Conservation (phyloP, 1,284 basidiomycete genomes). For the Moniliella sp. region DNA sequence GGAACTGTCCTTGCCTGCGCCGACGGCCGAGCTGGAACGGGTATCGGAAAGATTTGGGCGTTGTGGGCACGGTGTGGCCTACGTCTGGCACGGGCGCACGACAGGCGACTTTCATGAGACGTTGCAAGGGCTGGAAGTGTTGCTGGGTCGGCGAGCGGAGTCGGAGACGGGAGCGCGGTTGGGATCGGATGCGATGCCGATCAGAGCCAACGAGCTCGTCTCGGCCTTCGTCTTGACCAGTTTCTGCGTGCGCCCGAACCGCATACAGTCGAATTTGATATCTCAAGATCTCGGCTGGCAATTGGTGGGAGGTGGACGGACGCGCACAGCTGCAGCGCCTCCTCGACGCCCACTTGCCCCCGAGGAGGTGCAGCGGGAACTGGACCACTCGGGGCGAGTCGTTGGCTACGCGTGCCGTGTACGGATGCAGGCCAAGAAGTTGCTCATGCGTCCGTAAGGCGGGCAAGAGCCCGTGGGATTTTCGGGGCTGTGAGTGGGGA, state of each 20-base stretch:
- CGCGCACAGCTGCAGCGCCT: no score
- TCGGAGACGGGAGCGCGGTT: background rate
- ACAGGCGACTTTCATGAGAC: constrained; percentile 7
- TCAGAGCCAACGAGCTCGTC: constrained; percentile 9
- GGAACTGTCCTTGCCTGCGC: constrained; percentile 2
- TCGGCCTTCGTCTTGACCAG: constrained; percentile 18
- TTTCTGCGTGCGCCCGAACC: constrained; percentile 12
- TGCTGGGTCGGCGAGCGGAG: constrained; percentile 5
- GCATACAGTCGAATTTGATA: constrained; percentile 15
- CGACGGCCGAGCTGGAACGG: constrained; percentile 18
- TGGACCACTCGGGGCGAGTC: constrained; percentile 4
- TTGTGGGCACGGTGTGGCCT: constrained; percentile 19
- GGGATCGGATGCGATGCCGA: constrained; percentile 3
- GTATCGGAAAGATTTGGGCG: constrained; percentile 19
- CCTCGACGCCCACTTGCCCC: no score
- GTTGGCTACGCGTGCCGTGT: constrained; percentile 19
- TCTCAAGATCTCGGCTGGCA: constrained; percentile 11
- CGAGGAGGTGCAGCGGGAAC: no score
- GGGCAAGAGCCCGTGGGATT: background rate
- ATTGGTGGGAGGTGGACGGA: constrained; percentile 15
- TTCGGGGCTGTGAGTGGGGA: background rate
- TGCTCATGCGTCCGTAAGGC: constrained; percentile 5
- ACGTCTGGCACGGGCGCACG: constrained; percentile 2
- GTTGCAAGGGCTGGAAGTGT: constrained; percentile 4
- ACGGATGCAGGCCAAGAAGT: constrained; percentile 23